A percentile compares a stretch with the other conserved stretches of the same genome.
phyloP scores from a whole-genome alignment of 306 rosid genomes.

The Corylus americana region DNA sequence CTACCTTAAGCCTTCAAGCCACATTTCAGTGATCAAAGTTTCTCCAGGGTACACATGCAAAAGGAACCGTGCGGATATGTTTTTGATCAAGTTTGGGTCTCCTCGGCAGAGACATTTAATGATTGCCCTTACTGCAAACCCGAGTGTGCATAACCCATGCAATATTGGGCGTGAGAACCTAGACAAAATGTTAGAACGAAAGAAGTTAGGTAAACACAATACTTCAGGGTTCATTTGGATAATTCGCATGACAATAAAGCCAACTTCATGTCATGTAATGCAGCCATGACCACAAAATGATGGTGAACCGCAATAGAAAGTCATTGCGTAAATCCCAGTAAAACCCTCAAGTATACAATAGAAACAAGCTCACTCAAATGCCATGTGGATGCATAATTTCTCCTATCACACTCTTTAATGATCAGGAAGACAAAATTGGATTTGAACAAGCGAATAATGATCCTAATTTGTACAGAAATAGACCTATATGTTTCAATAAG shows the following conservation, averaged over 20 bases:
- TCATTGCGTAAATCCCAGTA: not conserved
- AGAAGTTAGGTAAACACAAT: constrained; percentile 14
- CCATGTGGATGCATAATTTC: not conserved
- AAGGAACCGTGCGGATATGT: constrained; percentile 79
- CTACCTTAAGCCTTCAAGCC: constrained; percentile 83
- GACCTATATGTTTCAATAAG: not conserved
- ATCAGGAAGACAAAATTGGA: not conserved
- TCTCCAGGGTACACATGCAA: constrained; percentile 92
- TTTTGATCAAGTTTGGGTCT: constrained; percentile 62
- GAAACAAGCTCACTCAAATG: not conserved
- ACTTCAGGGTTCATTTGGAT: constrained; percentile 1
- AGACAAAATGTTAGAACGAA: constrained; percentile 18
- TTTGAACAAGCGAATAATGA: not conserved
- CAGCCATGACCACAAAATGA: constrained; percentile 6
- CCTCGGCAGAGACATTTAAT: constrained; percentile 80
- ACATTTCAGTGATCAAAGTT: constrained; percentile 86
- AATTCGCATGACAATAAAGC: constrained; percentile 2
- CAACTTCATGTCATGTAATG: not conserved
- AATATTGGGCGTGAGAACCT: constrained; percentile 90
- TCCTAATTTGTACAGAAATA: not conserved
- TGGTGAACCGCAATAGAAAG: not conserved
- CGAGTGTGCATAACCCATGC: constrained; percentile 91
- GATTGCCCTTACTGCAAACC: constrained; percentile 87
- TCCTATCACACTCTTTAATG: not conserved
- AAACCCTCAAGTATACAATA: not conserved